These are phyloP conservation scores for Nadsonia fulvescens DNA, from an alignment of 805 yeast genomes.

Conservation along the genomic window DNA sequence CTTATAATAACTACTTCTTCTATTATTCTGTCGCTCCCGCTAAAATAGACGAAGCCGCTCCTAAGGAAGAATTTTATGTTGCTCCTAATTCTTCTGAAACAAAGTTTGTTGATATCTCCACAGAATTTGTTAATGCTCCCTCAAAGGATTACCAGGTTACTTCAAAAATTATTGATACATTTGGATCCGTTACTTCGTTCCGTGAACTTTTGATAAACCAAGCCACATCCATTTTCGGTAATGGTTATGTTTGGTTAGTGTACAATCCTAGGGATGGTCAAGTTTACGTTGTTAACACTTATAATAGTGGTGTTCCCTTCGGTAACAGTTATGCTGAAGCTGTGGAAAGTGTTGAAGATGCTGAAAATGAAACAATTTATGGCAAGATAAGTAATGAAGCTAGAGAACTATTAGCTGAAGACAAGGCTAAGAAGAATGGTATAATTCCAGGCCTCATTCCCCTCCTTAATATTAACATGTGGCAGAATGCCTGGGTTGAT, in stretches of 20 bases:
- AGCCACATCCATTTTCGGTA: slow-evolving; percentile 65
- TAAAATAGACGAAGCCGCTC: too few species aligned
- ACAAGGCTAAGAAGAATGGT: slow-evolving; percentile 7
- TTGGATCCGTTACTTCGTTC: slow-evolving; percentile 68
- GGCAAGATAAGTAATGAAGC: too few species aligned
- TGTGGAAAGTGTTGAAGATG: slow-evolving; percentile 24
- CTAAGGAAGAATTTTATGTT: too few species aligned
- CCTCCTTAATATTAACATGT: slow-evolving; percentile 53
- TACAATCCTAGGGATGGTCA: slow-evolving; percentile 9
- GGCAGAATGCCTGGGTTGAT: slow-evolving; percentile 70
- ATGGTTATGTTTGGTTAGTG: slow-evolving; percentile 87
- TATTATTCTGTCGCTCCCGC: too few species aligned
- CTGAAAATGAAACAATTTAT: too few species aligned
- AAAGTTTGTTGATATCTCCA: too few species aligned
- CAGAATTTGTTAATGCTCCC: too few species aligned
- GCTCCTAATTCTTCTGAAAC: too few species aligned
- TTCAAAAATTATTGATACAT: too few species aligned
- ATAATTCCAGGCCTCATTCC: slow-evolving; percentile 23
- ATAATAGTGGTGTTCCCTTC: slow-evolving; percentile 56
- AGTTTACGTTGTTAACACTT: slow-evolving; percentile 65
- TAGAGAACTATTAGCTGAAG: slow-evolving; percentile 22
- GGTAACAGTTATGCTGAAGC: slow-evolving; percentile 6
- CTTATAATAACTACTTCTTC: too few species aligned
- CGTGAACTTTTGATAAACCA: slow-evolving; percentile 56
- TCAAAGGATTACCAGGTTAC: too few species aligned